Conservation (phyloP, 2,329 filamentous ascomycete genomes). For the Cladophialophora exuberans region DNA sequence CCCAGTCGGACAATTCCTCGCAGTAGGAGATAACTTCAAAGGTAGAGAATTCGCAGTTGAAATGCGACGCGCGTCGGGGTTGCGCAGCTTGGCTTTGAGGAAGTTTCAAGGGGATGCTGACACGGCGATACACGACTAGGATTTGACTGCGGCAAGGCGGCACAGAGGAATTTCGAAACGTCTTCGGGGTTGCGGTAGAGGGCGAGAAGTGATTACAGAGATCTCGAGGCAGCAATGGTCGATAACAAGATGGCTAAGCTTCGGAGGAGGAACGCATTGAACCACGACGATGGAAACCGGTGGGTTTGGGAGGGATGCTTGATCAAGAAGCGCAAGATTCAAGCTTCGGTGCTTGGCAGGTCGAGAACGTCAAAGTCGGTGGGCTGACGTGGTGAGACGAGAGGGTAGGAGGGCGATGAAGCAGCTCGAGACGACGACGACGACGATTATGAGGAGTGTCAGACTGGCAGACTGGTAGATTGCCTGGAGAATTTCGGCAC, state of each 20-base stretch:
- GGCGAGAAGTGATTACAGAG: not conserved
- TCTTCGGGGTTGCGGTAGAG: not conserved
- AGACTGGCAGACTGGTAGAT: too few species aligned
- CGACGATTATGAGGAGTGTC: too few species aligned
- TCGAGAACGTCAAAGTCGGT: conserved; percentile 18
- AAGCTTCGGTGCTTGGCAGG: conserved; percentile 31
- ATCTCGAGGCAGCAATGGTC: not conserved
- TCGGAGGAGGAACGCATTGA: conserved; percentile 21
- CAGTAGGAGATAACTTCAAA: not conserved
- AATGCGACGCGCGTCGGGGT: not conserved
- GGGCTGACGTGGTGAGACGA: conserved; percentile 8
- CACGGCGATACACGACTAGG: not conserved
- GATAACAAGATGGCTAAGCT: conserved; percentile 24
- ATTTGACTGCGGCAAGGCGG: not conserved
- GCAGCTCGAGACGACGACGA: not conserved
- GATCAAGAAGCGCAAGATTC: conserved; percentile 22
- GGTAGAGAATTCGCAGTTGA: not conserved
- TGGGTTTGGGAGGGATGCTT: conserved; percentile 23
- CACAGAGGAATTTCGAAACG: not conserved
- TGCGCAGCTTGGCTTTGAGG: not conserved
- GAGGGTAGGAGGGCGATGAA: not conserved
- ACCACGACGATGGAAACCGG: conserved; percentile 24
- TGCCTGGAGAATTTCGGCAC: too few species aligned
- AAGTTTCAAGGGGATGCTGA: not conserved
- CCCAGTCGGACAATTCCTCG: not conserved